Percentiles rank a stretch among this genome's conserved stretches.
phyloP scores from a whole-genome alignment of 23 red algal genomes.

The Gracilariopsis chorda region DNA sequence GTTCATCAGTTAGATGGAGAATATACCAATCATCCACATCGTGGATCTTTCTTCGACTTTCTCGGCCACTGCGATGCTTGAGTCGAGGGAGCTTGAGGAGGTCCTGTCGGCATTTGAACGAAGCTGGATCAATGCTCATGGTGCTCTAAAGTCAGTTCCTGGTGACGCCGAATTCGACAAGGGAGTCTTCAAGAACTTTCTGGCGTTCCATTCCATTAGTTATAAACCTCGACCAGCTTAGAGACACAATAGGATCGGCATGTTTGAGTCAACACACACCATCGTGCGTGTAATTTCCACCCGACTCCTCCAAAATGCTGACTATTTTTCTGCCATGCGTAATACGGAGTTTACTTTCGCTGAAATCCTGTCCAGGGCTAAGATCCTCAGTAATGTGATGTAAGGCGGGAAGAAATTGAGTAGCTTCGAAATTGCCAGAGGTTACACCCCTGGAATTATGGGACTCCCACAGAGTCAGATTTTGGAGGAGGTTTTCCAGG shows the following conservation, averaged over 20 bases:
- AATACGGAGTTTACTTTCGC: not conserved
- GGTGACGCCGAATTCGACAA: constrained; percentile 5
- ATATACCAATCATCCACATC: constrained; percentile 20
- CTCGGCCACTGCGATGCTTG: not conserved
- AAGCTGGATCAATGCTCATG: not conserved
- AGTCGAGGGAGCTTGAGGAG: not conserved
- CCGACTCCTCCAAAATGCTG: not conserved
- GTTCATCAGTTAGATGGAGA: constrained; percentile 8
- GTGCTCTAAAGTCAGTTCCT: not conserved
- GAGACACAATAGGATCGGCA: not conserved
- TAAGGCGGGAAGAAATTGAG: constrained; percentile 3
- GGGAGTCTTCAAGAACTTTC: not conserved
- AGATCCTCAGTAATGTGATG: constrained; percentile 16
- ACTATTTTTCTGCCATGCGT: not conserved
- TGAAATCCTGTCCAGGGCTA: constrained; percentile 23
- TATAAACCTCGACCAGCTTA: not conserved
- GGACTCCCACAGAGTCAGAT: not conserved
- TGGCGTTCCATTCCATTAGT: not conserved
- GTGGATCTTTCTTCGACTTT: not conserved
- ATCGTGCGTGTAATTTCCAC: not conserved
- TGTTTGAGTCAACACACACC: not conserved
- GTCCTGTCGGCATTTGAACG: not conserved
- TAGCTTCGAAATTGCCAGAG: constrained; percentile 27
- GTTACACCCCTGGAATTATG: not conserved
- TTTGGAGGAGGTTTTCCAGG: not conserved